These are phyloP conservation scores for Penicillium paxilli DNA, from an alignment of 495 filamentous ascomycete genomes.

Conservation along the genomic window DNA sequence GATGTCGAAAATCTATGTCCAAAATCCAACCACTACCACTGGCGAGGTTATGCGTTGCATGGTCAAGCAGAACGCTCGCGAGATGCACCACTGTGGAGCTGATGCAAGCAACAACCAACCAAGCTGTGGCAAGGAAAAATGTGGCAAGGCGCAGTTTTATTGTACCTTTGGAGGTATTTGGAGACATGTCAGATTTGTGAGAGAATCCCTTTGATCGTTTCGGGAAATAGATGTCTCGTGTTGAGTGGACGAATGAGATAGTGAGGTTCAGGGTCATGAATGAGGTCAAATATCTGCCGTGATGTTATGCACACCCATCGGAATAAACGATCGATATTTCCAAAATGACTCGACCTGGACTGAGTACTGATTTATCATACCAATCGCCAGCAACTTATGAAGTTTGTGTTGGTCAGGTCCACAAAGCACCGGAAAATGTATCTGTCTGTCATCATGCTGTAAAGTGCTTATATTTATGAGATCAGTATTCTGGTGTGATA, in stretches of 20 bases:
- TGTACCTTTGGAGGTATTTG: not conserved
- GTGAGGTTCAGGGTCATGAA: too few species aligned
- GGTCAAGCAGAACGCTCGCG: not conserved
- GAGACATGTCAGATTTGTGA: not conserved
- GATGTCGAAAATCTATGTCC: not conserved
- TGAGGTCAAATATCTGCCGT: too few species aligned
- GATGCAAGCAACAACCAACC: not conserved
- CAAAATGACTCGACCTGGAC: too few species aligned
- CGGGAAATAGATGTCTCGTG: not conserved
- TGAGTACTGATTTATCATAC: too few species aligned
- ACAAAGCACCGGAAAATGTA: too few species aligned
- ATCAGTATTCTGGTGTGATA: too few species aligned
- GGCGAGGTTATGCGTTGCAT: not conserved
- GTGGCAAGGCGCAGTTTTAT: not conserved
- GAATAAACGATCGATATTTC: too few species aligned
- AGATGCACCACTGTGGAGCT: not conserved
- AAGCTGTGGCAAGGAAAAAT: not conserved
- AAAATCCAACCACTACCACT: not conserved
- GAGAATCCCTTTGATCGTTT: not conserved
- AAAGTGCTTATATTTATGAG: too few species aligned
- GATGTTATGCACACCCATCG: too few species aligned
- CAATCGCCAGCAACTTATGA: too few species aligned
- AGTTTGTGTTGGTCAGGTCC: too few species aligned
- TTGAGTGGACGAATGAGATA: not conserved
- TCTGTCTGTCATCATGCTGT: too few species aligned